These are phyloP conservation scores for Pythium graminicola DNA, from an alignment of 352 stramenopile genomes.

Conservation along the genomic window DNA sequence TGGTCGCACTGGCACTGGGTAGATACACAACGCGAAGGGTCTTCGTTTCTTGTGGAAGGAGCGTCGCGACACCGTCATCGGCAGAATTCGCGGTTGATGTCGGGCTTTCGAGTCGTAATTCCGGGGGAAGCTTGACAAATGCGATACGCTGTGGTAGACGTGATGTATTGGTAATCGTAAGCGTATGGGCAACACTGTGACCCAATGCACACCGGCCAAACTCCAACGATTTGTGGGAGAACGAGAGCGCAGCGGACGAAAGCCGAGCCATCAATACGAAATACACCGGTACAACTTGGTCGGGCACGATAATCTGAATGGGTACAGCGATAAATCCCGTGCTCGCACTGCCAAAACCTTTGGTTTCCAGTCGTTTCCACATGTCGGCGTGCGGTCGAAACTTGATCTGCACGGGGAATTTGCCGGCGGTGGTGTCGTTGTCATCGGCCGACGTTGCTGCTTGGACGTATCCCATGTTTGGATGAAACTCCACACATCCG, in stretches of 20 bases:
- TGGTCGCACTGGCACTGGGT: slow-evolving; percentile 32
- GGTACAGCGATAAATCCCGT: slow-evolving; percentile 26
- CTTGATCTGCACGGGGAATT: slow-evolving; percentile 47
- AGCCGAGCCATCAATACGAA: slow-evolving; percentile 41
- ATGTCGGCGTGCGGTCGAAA: slow-evolving; percentile 24
- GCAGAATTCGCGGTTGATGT: slow-evolving; percentile 13
- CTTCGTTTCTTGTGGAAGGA: slow-evolving; percentile 41
- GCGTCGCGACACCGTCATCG: slow-evolving; percentile 50
- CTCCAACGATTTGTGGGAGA: slow-evolving; percentile 28
- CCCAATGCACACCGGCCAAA: slow-evolving; percentile 51
- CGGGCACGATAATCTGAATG: slow-evolving; percentile 41
- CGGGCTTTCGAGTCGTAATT: slow-evolving; percentile 36
- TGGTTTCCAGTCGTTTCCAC: slow-evolving; percentile 21
- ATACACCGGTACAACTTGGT: slow-evolving; percentile 59
- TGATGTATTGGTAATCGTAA: slow-evolving; percentile 45
- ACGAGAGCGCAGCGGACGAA: slow-evolving; percentile 23
- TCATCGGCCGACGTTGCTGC: neutral
- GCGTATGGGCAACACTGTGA: slow-evolving; percentile 30
- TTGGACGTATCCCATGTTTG: slow-evolving; percentile 85
- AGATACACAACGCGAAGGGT: slow-evolving; percentile 39
- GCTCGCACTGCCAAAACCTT: slow-evolving; percentile 11
- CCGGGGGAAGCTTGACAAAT: slow-evolving; percentile 49
- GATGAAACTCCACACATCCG: slow-evolving; percentile 70
- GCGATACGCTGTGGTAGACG: slow-evolving; percentile 52
- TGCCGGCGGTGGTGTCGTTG: slow-evolving; percentile 10